A percentile compares a stretch with the other conserved stretches of the same genome.
These are phyloP conservation scores for Pichia sp. DNA, from an alignment of 1,139 yeast species.

Conservation along the genomic window DNA sequence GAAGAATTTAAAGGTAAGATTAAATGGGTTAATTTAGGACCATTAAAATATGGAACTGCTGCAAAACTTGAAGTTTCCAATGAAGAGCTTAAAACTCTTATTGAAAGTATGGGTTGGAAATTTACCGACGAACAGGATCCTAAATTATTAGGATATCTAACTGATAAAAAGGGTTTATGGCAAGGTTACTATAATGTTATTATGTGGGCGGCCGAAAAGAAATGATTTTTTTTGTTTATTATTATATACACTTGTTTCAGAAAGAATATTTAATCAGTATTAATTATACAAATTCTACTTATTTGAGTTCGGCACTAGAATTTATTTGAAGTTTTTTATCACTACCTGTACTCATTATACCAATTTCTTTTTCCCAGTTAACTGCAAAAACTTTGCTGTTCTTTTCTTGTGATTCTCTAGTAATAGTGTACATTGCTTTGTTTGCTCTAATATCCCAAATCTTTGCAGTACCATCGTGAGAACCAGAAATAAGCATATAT, in stretches of 20 bases:
- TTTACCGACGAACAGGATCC: slow-evolving; percentile 37
- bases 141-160: slow-evolving; percentile 46
- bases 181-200: slow-evolving; percentile 69
- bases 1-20: slow-evolving; percentile 31
- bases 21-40: slow-evolving; percentile 79
- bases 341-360: slow-evolving; percentile 89
- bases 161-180: slow-evolving; percentile 63
- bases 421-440: slow-evolving; percentile 77
- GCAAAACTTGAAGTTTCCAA: slow-evolving; percentile 69
- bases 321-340: slow-evolving; percentile 91
- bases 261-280: too few species aligned
- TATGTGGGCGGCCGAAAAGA: slow-evolving; percentile 37
- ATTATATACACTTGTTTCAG: too few species aligned
- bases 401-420: slow-evolving; percentile 41
- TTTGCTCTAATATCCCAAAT: slow-evolving; percentile 95
- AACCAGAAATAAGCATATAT: slow-evolving; percentile 79
- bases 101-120: slow-evolving; percentile 58
- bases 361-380: slow-evolving; percentile 73
- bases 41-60: slow-evolving; percentile 82
- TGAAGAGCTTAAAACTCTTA: slow-evolving; percentile 52
- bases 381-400: slow-evolving; percentile 75
- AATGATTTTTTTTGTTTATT: slow-evolving; percentile 2
- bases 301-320: slow-evolving; percentile 27
- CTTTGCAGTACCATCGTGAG: slow-evolving; percentile 92
- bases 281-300: slow-evolving; percentile 2